Percentiles rank a stretch among this genome's conserved stretches.
Evolutionary conservation across 2,329 filamentous ascomycete species (phyloP).

Genomic region (Microdochium trichocladiopsis): DNA sequence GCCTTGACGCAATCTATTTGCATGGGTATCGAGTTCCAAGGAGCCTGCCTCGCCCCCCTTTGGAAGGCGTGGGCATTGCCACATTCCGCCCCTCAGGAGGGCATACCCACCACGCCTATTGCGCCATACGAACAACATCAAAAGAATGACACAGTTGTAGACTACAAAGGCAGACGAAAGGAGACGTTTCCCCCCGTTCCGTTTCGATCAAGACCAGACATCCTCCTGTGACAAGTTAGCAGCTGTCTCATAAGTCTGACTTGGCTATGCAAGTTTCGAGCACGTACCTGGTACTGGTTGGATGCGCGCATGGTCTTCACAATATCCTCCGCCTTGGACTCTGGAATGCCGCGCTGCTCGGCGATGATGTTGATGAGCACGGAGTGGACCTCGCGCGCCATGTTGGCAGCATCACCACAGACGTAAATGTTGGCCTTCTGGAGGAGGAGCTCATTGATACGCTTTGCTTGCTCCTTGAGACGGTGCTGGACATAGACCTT

Average conservation of each 20-base stretch:
- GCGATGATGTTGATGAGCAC: conserved; percentile 83
- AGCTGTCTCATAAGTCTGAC: conserved; percentile 3
- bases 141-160: neutral
- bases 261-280: neutral
- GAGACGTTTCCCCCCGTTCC: neutral
- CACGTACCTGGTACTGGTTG: conserved; percentile 86
- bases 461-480: conserved; percentile 72
- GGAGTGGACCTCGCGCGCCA: conserved; percentile 88
- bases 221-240: conserved; percentile 51
- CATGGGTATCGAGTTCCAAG: neutral
- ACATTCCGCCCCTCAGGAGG: neutral
- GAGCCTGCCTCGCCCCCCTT: neutral
- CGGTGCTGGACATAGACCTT: conserved; percentile 98
- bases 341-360: conserved; percentile 72
- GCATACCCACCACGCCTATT: neutral
- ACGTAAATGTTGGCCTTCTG: conserved; percentile 95
- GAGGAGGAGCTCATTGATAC: conserved; percentile 80
- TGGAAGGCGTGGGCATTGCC: neutral
- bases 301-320: conserved; percentile 94
- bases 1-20: neutral
- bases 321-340: conserved; percentile 87
- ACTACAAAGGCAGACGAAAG: neutral
- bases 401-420: conserved; percentile 94
- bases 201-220: conserved; percentile 53
- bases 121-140: neutral